phyloP scores from a whole-genome alignment of 108 stramenopile genomes.

The Mediolabrus comicus region DNA sequence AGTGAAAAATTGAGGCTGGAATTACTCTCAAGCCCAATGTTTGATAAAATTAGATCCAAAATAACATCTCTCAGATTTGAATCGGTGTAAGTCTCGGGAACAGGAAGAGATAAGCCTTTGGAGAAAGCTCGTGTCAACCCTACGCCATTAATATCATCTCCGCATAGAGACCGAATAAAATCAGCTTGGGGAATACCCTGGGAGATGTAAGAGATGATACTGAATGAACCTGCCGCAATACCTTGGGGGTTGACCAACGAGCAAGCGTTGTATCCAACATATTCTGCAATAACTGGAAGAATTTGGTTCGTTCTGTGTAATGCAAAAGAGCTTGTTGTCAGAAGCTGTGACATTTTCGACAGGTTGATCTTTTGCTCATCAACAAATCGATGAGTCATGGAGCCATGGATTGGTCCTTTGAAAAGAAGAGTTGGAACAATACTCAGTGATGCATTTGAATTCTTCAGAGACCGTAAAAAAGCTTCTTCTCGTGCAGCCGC shows the following conservation, averaged over 20 bases:
- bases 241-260: constrained; percentile 30
- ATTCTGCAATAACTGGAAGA: constrained; percentile 43
- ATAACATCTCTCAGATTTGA: constrained; percentile 29
- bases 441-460: constrained; percentile 18
- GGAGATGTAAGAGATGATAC: constrained; percentile 39
- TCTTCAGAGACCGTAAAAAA: constrained; percentile 43
- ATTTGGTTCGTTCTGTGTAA: constrained; percentile 26
- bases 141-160: constrained; percentile 24
- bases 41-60: constrained; percentile 37
- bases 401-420: constrained; percentile 43
- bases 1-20: constrained; percentile 28
- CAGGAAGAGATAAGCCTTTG: constrained; percentile 48
- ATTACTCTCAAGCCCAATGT: constrained; percentile 16
- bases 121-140: constrained; percentile 41
- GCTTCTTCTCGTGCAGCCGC: constrained; percentile 63
- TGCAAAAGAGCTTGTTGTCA: constrained; percentile 5
- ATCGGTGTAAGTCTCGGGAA: constrained; percentile 15
- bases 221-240: constrained; percentile 34
- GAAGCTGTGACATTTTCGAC: constrained; percentile 19
- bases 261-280: constrained; percentile 40
- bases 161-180: constrained; percentile 20
- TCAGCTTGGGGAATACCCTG: constrained; percentile 33
- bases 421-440: constrained; percentile 47
- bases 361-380: constrained; percentile 36
- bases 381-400: constrained; percentile 36